phyloP scores from a whole-genome alignment of 2,329 filamentous ascomycete species.

The Epichloe glyceriae region DNA sequence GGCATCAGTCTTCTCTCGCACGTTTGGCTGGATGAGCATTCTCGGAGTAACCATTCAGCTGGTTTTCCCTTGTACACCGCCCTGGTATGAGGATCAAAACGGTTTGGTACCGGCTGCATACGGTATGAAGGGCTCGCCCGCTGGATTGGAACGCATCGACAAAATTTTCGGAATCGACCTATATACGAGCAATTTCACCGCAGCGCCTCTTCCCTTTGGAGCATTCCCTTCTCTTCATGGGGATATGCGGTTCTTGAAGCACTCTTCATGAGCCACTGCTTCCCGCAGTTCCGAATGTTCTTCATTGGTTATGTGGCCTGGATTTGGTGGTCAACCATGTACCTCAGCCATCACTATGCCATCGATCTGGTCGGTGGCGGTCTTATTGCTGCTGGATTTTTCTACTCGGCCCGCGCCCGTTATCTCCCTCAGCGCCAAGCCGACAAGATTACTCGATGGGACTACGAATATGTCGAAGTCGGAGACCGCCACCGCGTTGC shows the following conservation, averaged over 20 bases:
- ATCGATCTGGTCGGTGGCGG: conserved; percentile 83
- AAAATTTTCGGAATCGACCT: conserved; percentile 80
- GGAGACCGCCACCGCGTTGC: conserved; percentile 44
- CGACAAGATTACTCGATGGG: conserved; percentile 83
- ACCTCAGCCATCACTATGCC: conserved; percentile 92
- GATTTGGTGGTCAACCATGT: conserved; percentile 99
- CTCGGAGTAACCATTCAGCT: conserved; percentile 79
- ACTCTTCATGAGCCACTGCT: conserved; percentile 85
- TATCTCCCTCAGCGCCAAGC: conserved; percentile 72
- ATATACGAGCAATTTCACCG: conserved; percentile 85
- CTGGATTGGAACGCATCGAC: conserved; percentile 80
- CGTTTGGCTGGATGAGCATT: conserved; percentile 89
- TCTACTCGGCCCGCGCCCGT: conserved; percentile 67
- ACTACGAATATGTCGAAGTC: conserved; percentile 85
- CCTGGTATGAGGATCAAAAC: conserved; percentile 93
- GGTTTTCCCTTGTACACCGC: conserved; percentile 83
- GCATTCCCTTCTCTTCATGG: conserved; percentile 91
- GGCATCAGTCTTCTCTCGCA: conserved; percentile 69
- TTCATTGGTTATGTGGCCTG: conserved; percentile 79
- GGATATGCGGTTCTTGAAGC: conserved; percentile 81
- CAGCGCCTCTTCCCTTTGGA: conserved; percentile 83
- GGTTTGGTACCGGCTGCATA: conserved; percentile 86
- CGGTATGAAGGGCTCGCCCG: conserved; percentile 78
- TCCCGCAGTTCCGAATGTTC: conserved; percentile 67
- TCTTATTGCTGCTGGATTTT: conserved; percentile 63